Percentiles rank a stretch among this genome's conserved stretches.
phyloP scores from a whole-genome alignment of 257 asterid genomes.

The Nicotiana sylvestris region DNA sequence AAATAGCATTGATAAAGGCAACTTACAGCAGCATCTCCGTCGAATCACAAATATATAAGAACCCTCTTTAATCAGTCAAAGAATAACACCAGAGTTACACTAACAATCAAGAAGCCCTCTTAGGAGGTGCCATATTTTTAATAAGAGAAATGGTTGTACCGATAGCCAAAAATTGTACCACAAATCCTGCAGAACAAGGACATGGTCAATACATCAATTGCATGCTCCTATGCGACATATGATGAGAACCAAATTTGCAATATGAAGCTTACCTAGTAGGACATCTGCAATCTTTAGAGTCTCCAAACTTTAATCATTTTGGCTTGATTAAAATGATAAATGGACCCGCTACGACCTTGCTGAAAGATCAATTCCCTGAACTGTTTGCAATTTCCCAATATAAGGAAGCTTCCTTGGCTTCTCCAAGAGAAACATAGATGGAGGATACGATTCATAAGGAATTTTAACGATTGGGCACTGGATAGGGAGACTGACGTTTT shows the following conservation, averaged over 20 bases:
- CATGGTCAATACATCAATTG: background rate
- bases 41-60: background rate
- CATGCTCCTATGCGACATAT: background rate
- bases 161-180: constrained; percentile 35
- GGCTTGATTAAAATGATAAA: too few species aligned
- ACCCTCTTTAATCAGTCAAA: background rate
- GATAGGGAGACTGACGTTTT: too few species aligned
- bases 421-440: too few species aligned
- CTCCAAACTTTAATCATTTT: constrained; percentile 34
- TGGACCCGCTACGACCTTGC: too few species aligned
- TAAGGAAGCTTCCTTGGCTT: too few species aligned
- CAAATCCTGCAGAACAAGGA: constrained; percentile 34
- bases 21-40: background rate
- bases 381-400: too few species aligned
- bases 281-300: constrained; percentile 32
- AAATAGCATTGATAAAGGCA: background rate
- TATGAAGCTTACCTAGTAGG: constrained; percentile 42
- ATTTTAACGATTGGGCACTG: too few species aligned
- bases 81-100: background rate
- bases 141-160: constrained; percentile 45
- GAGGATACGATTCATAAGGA: too few species aligned
- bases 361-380: too few species aligned
- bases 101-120: constrained; percentile 47
- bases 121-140: constrained; percentile 79
- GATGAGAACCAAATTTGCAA: background rate